Conservation (phyloP, 257 asterid species). For the Echium plantagineum region DNA sequence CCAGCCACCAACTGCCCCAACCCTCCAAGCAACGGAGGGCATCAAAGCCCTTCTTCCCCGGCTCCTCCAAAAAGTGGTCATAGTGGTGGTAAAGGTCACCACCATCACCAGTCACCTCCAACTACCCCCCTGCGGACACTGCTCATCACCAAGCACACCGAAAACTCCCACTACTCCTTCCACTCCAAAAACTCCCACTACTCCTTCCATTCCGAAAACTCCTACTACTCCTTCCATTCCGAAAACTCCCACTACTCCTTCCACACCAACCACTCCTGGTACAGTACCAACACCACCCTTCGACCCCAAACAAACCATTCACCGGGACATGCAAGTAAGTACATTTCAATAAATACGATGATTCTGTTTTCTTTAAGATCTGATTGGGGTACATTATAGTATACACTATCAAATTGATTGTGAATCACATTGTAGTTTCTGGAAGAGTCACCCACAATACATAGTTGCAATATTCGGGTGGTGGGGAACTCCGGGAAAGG, state of each 20-base stretch:
- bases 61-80: conserved; percentile 4
- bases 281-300: conserved; percentile 49
- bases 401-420: background rate
- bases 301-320: conserved; percentile 61
- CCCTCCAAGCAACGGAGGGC: conserved; percentile 55
- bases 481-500: conserved; percentile 22
- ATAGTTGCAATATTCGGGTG: conserved; percentile 30
- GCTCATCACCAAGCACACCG: conserved; percentile 6
- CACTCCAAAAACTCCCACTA: too few relatives aligned
- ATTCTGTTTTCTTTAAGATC: too few relatives aligned
- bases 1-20: conserved; percentile 54
- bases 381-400: background rate
- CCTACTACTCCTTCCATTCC: conserved; percentile 16
- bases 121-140: conserved; percentile 7
- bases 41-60: conserved; percentile 9
- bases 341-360: background rate
- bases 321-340: conserved; percentile 88
- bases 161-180: conserved; percentile 18
- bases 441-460: conserved; percentile 33
- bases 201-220: too few relatives aligned
- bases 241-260: conserved; percentile 15
- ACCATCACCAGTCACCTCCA: conserved; percentile 6
- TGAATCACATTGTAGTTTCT: conserved; percentile 28
- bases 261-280: conserved; percentile 26
- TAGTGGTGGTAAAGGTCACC: conserved; percentile 22